Conservation (phyloP, 768 basidiomycete species). For the Mycena haematopus region DNA sequence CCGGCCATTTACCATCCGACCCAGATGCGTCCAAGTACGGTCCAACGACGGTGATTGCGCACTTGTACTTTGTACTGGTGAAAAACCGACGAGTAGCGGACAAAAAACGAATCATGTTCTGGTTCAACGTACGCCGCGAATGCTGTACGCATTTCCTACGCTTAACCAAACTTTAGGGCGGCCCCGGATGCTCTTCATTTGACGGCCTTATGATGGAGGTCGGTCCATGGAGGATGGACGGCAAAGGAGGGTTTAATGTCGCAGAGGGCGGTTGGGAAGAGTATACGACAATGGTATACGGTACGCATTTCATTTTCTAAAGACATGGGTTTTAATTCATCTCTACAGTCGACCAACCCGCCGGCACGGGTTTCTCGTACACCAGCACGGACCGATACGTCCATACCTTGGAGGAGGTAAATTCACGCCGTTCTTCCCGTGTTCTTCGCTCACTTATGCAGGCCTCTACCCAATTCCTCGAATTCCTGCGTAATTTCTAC, state of each 20-base stretch:
- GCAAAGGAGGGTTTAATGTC: constrained; percentile 71
- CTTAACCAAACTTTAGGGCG: constrained; percentile 61
- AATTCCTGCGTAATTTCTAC: constrained; percentile 91
- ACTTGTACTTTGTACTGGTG: constrained; percentile 88
- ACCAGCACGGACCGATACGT: constrained; percentile 86
- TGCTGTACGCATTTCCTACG: not conserved
- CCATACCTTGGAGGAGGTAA: constrained; percentile 73
- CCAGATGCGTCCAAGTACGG: constrained; percentile 59
- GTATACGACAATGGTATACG: constrained; percentile 90
- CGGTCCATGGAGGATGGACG: constrained; percentile 89
- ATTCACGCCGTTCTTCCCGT: constrained; percentile 3
- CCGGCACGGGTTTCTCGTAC: constrained; percentile 94
- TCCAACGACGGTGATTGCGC: constrained; percentile 69
- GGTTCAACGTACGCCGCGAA: constrained; percentile 92
- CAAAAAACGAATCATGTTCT: constrained; percentile 88
- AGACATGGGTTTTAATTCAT: constrained; percentile 10
- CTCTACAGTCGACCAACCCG: constrained; percentile 90
- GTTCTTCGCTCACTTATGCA: constrained; percentile 36
- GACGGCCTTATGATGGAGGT: constrained; percentile 98
- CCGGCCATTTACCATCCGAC: constrained; percentile 86
- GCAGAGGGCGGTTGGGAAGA: constrained; percentile 96
- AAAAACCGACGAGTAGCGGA: constrained; percentile 91
- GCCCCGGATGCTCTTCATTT: constrained; percentile 96
- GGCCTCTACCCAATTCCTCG: constrained; percentile 79
- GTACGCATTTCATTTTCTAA: constrained; percentile 55